Evolutionary conservation across 495 filamentous ascomycete species (phyloP).

Genomic region (Tuber calosporum): DNA sequence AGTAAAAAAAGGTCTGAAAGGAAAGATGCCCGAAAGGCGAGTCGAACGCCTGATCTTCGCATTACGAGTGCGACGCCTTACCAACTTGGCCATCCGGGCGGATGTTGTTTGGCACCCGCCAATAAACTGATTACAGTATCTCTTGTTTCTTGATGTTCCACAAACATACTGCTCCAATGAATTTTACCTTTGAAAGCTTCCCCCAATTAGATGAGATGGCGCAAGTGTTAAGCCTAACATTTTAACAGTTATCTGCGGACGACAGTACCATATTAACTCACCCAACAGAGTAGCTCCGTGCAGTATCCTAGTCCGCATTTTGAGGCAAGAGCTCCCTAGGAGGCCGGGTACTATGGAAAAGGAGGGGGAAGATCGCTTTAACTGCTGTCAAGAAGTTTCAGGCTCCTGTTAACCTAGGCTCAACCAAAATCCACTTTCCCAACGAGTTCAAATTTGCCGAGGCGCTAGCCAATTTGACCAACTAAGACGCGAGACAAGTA

Average conservation of each 20-base stretch:
- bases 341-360: background rate
- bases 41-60: slow-evolving; percentile 35
- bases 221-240: background rate
- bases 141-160: background rate
- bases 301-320: background rate
- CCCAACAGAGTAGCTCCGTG: background rate
- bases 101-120: background rate
- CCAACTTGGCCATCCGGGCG: slow-evolving; percentile 32
- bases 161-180: background rate
- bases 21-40: slow-evolving; percentile 27
- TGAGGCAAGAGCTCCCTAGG: background rate
- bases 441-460: background rate
- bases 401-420: background rate
- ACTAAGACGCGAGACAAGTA: background rate
- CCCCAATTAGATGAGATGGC: background rate
- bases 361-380: background rate
- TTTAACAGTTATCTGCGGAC: background rate
- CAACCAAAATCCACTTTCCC: background rate
- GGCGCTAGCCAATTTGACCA: background rate
- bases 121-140: background rate
- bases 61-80: slow-evolving; percentile 35
- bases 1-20: slow-evolving; percentile 12
- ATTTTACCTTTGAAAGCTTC: background rate
- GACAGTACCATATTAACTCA: background rate
- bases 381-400: background rate